phyloP scores from a whole-genome alignment of 768 basidiomycete genomes.

The Suillus spraguei region DNA sequence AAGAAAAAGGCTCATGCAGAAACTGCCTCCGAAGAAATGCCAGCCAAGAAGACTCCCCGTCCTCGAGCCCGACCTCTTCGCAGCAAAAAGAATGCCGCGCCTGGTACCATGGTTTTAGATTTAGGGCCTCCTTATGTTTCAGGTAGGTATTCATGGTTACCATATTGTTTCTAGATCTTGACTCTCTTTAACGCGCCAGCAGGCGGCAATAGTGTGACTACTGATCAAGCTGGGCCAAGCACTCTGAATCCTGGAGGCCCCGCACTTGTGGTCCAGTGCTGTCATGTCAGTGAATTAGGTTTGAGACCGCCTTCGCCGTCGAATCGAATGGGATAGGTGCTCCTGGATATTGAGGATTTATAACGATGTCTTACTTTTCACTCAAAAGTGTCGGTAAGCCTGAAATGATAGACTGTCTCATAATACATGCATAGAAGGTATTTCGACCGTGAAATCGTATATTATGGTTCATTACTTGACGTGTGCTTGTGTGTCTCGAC shows the following conservation, averaged over 20 bases:
- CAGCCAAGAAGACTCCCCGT: neutral
- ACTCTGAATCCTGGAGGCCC: neutral
- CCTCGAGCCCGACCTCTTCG: slow-evolving; percentile 3
- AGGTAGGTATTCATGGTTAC: neutral
- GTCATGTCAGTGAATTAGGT: slow-evolving; percentile 1
- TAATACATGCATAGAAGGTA: neutral
- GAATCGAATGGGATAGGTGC: neutral
- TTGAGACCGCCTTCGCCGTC: neutral
- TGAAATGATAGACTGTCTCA: neutral
- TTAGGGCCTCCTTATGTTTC: neutral
- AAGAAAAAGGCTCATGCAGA: neutral
- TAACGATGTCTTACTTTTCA: neutral
- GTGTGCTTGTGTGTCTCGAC: neutral
- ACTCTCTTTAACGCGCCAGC: neutral
- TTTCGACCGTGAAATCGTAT: slow-evolving; percentile 5
- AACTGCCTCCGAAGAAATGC: neutral
- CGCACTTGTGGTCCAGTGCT: neutral
- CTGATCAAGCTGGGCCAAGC: neutral
- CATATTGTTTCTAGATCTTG: neutral
- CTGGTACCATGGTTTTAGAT: slow-evolving; percentile 4
- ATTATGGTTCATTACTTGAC: neutral
- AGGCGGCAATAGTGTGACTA: neutral
- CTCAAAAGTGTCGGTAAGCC: neutral
- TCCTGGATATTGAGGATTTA: neutral
- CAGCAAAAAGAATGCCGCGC: neutral